Percentiles rank a stretch among this genome's conserved stretches.
phyloP scores from a whole-genome alignment of 805 yeast genomes.

The Kodamaea kakaduensis region DNA sequence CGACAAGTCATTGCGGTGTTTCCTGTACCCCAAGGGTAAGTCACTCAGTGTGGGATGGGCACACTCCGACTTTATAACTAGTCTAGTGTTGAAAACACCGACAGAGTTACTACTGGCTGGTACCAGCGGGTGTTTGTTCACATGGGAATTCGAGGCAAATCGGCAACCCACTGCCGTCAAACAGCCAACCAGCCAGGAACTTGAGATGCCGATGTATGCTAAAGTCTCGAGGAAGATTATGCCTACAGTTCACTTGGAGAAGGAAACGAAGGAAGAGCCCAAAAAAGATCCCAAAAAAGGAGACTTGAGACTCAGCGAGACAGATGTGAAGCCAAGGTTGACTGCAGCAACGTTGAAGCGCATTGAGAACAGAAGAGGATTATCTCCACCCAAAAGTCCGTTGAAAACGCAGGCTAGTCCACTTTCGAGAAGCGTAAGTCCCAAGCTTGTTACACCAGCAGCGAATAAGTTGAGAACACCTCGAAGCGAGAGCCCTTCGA shows the following conservation, averaged over 20 bases:
- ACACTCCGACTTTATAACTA: constrained; percentile 40
- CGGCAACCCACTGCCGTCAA: neutral
- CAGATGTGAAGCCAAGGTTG: constrained; percentile 18
- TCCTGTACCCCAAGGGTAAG: constrained; percentile 43
- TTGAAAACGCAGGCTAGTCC: constrained; percentile 3
- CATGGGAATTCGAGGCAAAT: constrained; percentile 37
- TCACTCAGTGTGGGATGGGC: constrained; percentile 55
- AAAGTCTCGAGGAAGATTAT: constrained; percentile 34
- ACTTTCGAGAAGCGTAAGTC: too few relatives aligned
- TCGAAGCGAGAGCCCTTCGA: too few relatives aligned
- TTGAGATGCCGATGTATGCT: constrained; percentile 17
- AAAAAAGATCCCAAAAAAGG: neutral
- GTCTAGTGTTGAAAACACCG: constrained; percentile 5
- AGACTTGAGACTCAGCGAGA: neutral
- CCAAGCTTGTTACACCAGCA: too few relatives aligned
- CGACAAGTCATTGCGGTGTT: constrained; percentile 56
- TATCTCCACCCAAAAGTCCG: constrained; percentile 8
- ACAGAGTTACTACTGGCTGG: constrained; percentile 41
- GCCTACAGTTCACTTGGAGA: constrained; percentile 12
- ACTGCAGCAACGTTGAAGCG: constrained; percentile 32
- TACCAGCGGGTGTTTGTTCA: constrained; percentile 52
- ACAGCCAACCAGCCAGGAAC: neutral
- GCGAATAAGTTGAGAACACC: too few relatives aligned
- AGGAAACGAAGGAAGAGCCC: neutral
- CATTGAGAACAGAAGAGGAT: constrained; percentile 24